Base-by-base conservation (phyloP, 78 protist genomes). In the Bodo saltans region DNA sequence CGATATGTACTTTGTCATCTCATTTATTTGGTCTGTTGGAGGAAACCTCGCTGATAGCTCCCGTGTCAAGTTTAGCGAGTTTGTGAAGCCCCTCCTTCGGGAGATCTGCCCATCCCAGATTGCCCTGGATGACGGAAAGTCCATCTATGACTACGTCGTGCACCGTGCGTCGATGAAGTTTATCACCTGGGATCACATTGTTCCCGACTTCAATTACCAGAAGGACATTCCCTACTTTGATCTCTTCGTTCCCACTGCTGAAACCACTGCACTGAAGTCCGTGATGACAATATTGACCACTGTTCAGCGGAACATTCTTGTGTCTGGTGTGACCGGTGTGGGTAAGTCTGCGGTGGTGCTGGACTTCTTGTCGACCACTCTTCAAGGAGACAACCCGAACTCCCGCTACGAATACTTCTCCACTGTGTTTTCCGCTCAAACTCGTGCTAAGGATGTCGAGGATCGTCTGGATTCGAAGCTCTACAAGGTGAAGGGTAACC, bases 1-100 rank as follows among this genome's bases (percentile, higher is more conserved):
- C 28, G 52, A 42, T n/a, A 47, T 60, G 37, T n/a, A 70, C 68
- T 90, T 90, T 75, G 32, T 85, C 74, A 78, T 88, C 40, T 25
- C 90, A 12, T 23, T 76, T 68, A 47, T 88, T 28, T 90, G 93
- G 95, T 78, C 90, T 30, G 0, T 92, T 4, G 95, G 92, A 27
- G 86, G 73, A 38, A 34, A 47, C 68, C 27, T 74, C n/a, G 82
- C 72, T 39, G 87, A 12, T 1, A 80, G 72, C n/a, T 72, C 84
- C 1, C 68, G 95, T 3, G 39, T 0, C 1, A 4, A 1, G 30
- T 93, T 90, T 42, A 47, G 78, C 68, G 74, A 21, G 70, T n/a
- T 74, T 30, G 1, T 84, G 39, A 47, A 90, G 1, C 60, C 32
- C 1, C 11, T 0, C 26, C 27, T 90, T 42, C 35, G 0, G 8